These are phyloP conservation scores for Didymella pinodella DNA, from an alignment of 2,329 filamentous ascomycete genomes.

Conservation along the genomic window DNA sequence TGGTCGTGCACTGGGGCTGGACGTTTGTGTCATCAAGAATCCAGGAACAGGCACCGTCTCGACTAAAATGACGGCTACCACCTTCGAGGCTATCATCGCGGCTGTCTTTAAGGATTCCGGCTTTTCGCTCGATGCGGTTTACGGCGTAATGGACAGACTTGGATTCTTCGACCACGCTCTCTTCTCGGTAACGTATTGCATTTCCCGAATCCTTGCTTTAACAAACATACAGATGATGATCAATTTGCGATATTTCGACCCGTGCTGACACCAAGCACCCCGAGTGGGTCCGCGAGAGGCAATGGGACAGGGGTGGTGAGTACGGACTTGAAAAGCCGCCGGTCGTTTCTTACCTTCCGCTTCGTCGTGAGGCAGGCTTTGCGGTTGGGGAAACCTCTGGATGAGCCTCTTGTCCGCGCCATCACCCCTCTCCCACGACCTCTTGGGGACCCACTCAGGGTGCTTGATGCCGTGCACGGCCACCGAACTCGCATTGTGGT, in stretches of 20 bases:
- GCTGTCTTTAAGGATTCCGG: not conserved
- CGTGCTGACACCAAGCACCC: not conserved
- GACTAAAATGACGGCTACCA: not conserved
- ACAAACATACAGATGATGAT: not conserved
- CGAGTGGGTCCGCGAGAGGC: not conserved
- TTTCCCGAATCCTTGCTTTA: not conserved
- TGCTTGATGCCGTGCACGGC: not conserved
- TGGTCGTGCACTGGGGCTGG: not conserved
- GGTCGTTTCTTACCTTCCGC: not conserved
- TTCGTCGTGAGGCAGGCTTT: not conserved
- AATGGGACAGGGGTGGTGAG: not conserved
- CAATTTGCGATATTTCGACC: not conserved
- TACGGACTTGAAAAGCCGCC: not conserved
- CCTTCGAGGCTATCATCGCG: not conserved
- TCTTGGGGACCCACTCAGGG: not conserved
- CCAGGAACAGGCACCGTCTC: not conserved
- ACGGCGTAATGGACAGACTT: not conserved
- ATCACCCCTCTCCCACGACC: not conserved
- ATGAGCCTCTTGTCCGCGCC: not conserved
- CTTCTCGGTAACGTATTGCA: not conserved
- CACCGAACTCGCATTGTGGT: constrained; percentile 14
- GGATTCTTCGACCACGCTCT: not conserved
- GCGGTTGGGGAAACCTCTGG: not conserved
- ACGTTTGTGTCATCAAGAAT: not conserved
- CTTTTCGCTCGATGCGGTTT: not conserved